Percentiles rank a stretch among this genome's conserved stretches.
phyloP scores from a whole-genome alignment of 2,329 filamentous ascomycete genomes.

The Verruconis gallopava region DNA sequence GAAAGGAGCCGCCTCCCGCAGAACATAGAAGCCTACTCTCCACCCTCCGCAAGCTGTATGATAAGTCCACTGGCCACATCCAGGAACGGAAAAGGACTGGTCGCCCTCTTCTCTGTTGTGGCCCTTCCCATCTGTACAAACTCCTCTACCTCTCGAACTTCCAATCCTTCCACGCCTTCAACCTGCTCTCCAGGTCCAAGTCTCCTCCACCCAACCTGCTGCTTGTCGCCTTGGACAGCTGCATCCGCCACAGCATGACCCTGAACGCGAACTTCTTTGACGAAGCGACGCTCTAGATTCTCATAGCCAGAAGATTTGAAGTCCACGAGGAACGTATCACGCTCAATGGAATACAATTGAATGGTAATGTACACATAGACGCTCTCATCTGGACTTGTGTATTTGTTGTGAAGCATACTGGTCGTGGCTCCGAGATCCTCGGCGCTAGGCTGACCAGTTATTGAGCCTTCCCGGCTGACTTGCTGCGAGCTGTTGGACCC shows the following conservation, averaged over 20 bases:
- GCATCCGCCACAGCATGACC: slow-evolving; percentile 11
- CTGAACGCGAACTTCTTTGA: slow-evolving; percentile 15
- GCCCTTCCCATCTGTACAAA: slow-evolving; percentile 36
- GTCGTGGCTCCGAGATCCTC: slow-evolving; percentile 3
- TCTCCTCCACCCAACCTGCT: slow-evolving; percentile 17
- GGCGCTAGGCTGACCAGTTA: background rate
- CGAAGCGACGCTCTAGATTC: slow-evolving; percentile 46
- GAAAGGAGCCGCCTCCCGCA: background rate
- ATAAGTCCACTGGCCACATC: slow-evolving; percentile 88
- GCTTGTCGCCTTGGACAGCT: slow-evolving; percentile 18
- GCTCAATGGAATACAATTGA: slow-evolving; percentile 86
- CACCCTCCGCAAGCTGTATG: slow-evolving; percentile 78
- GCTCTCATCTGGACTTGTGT: slow-evolving; percentile 39
- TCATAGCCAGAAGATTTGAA: slow-evolving; percentile 99
- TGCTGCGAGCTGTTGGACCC: background rate
- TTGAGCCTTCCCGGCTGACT: slow-evolving; percentile 2
- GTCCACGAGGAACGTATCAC: slow-evolving; percentile 80
- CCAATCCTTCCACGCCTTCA: slow-evolving; percentile 10
- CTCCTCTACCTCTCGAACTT: slow-evolving; percentile 26
- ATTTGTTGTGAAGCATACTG: slow-evolving; percentile 3
- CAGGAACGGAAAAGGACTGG: slow-evolving; percentile 88
- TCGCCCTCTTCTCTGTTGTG: slow-evolving; percentile 82
- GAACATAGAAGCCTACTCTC: slow-evolving; percentile 2
- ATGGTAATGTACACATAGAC: slow-evolving; percentile 94
- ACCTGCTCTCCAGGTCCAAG: slow-evolving; percentile 6